Base-by-base conservation (phyloP, 768 basidiomycete species). In the Lentinula sp. region DNA sequence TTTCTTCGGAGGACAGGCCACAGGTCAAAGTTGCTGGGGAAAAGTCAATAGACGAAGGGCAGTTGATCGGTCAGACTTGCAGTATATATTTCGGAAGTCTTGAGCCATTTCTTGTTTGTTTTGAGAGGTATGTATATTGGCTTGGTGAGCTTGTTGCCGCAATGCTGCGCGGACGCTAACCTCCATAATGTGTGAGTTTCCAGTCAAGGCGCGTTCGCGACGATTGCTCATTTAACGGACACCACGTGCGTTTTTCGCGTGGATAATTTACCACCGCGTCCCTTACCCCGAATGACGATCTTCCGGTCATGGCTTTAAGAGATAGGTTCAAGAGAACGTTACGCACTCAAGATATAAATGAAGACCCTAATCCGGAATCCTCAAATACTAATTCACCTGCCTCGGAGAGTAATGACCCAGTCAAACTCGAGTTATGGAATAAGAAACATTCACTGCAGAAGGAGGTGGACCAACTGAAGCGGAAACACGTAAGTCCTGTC, bases 381-480 rank as follows among this genome's bases (percentile, higher is more conserved):
- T 56, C 55, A 45, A 16, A 15, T 15, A 31, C 46, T 15, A 13
- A n/a, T 10, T 59, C 57, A 5, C 57, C 53, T 28, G 32, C 53
- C 18, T 39, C 61, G 21, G 52, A 55, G 10, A 57, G n/a, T 9
- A 42, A 5, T 16, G 28, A 32, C 15, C 35, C 32, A 35, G 50
- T 53, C n/a, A 55, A 61, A 42, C 32, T 32, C 28, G 60, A 54
- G 8, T 23, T 55, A n/a, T 42, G 42, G 52, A 43, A 48, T 31
- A 54, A 31, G 53, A 61, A 54, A 49, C 43, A 61, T 15, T 43
- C 40, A 16, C 51, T 56, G 42, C 28, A 55, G 31, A 46, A 49
- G 42, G 61, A 60, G 37, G 48, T 60, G 18, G 3, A 60, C 21
- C 40, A 60, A n/a, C 39, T 60, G 59, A 60, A 52, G 49, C 16